phyloP scores from a whole-genome alignment of 148 eudicot genomes.

The Nepenthes gracilis region DNA sequence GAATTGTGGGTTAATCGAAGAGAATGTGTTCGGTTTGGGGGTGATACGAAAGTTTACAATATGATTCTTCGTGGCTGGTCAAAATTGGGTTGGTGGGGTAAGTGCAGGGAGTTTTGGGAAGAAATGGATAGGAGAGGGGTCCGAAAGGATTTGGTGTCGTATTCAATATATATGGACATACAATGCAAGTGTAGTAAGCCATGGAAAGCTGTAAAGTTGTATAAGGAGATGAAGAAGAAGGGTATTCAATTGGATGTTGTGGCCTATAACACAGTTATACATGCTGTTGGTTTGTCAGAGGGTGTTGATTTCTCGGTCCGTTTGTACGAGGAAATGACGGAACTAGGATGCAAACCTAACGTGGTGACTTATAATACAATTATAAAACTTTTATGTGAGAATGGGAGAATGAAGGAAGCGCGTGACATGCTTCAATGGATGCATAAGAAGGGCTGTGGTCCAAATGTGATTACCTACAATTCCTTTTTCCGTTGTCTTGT shows the following conservation, averaged over 20 bases:
- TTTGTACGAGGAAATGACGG: slow-evolving; percentile 66
- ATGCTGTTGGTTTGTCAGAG: slow-evolving; percentile 60
- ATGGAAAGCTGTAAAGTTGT: slow-evolving; percentile 78
- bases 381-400: slow-evolving; percentile 74
- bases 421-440: slow-evolving; percentile 46
- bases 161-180: slow-evolving; percentile 87
- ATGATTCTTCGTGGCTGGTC: slow-evolving; percentile 87
- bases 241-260: slow-evolving; percentile 77
- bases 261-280: slow-evolving; percentile 68
- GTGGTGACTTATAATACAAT: slow-evolving; percentile 69
- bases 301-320: slow-evolving; percentile 80
- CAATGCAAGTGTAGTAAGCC: slow-evolving; percentile 83
- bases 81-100: slow-evolving; percentile 81
- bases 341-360: slow-evolving; percentile 56
- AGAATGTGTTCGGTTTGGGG: slow-evolving; percentile 12
- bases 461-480: slow-evolving; percentile 63
- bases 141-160: slow-evolving; percentile 61
- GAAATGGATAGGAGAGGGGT: slow-evolving; percentile 73
- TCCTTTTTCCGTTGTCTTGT: slow-evolving; percentile 60
- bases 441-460: slow-evolving; percentile 52
- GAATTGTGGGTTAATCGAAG: slow-evolving; percentile 44
- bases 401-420: slow-evolving; percentile 68
- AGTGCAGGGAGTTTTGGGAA: slow-evolving; percentile 90
- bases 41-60: slow-evolving; percentile 53
- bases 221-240: slow-evolving; percentile 79